Evolutionary conservation across 2,329 filamentous ascomycete species (phyloP).

Genomic region (Aspergillus thermomutatus): DNA sequence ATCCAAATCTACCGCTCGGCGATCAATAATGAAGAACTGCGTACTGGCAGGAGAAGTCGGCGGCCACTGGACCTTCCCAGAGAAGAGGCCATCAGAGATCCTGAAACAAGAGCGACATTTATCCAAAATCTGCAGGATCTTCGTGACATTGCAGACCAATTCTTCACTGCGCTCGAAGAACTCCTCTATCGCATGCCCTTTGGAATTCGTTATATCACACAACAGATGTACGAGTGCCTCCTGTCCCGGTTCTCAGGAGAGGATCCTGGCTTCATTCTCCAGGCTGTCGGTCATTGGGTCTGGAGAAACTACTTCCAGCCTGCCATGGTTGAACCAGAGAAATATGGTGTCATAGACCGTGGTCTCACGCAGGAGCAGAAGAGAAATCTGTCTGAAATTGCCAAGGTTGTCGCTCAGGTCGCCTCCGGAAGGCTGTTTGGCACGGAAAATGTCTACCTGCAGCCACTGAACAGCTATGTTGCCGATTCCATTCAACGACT

Average conservation of each 20-base stretch:
- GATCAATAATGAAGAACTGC: conserved; percentile 95
- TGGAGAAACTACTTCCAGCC: conserved; percentile 94
- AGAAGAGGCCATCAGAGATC: conserved; percentile 92
- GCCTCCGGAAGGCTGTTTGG: conserved; percentile 87
- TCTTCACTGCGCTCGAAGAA: conserved; percentile 78
- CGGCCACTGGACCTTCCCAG: conserved; percentile 80
- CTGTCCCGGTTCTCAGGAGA: conserved; percentile 76
- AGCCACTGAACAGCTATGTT: conserved; percentile 90
- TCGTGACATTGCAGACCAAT: conserved; percentile 89
- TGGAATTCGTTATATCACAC: conserved; percentile 81
- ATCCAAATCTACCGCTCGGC: conserved; percentile 94
- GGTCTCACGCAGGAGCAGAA: conserved; percentile 87
- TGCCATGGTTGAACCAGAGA: conserved; percentile 83
- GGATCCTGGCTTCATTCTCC: conserved; percentile 70
- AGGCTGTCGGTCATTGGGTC: conserved; percentile 83
- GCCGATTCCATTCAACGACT: conserved; percentile 79
- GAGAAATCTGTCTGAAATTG: conserved; percentile 83
- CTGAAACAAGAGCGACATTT: conserved; percentile 86
- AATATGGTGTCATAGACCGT: conserved; percentile 87
- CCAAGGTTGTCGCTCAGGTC: conserved; percentile 87
- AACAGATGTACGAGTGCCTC: conserved; percentile 79
- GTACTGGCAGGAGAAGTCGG: conserved; percentile 78
- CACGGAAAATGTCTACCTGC: conserved; percentile 90
- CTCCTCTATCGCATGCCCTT: conserved; percentile 86
- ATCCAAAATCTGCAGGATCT: conserved; percentile 93